Percentiles rank a stretch among this genome's conserved stretches.
Evolutionary conservation across 176 grass and related monocot genomes (phyloP).

Genomic region (Carex myosuroides): DNA sequence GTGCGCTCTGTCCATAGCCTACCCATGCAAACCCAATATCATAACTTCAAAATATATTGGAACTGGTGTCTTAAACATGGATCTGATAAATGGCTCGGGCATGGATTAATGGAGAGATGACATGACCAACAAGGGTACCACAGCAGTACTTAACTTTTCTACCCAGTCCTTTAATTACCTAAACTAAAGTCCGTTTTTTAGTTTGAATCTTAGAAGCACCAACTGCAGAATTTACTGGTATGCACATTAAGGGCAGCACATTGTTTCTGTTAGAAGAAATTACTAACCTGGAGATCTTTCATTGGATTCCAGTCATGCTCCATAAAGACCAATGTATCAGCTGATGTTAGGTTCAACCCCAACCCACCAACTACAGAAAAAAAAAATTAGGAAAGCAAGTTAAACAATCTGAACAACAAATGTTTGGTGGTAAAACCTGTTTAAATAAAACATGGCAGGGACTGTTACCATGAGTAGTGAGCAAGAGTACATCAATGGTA

Average conservation of each 20-base stretch:
- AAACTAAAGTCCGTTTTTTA: not conserved
- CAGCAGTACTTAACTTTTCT: not conserved
- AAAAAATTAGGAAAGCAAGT: constrained; percentile 9
- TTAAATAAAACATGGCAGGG: not conserved
- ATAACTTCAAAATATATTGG: constrained; percentile 6
- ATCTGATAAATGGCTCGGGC: not conserved
- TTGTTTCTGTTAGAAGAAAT: not conserved
- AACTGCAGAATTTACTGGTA: not conserved
- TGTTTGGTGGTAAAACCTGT: constrained; percentile 4
- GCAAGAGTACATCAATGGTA: constrained; percentile 86
- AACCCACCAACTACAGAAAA: constrained; percentile 75
- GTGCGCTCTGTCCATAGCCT: constrained; percentile 99
- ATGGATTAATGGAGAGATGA: not conserved
- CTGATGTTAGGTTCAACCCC: constrained; percentile 97
- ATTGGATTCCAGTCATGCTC: constrained; percentile 99
- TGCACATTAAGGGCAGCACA: not conserved
- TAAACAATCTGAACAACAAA: constrained; percentile 24
- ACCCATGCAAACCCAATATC: constrained; percentile 5
- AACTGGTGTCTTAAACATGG: not conserved
- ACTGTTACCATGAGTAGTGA: constrained; percentile 79
- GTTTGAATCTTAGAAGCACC: not conserved
- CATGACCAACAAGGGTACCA: not conserved
- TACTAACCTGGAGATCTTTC: constrained; percentile 91
- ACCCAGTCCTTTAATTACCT: not conserved
- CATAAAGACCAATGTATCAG: constrained; percentile 96